A percentile compares a stretch with the other conserved stretches of the same genome.
Evolutionary conservation across 164 flowering plant species (phyloP).

Genomic region (Santalum album): DNA sequence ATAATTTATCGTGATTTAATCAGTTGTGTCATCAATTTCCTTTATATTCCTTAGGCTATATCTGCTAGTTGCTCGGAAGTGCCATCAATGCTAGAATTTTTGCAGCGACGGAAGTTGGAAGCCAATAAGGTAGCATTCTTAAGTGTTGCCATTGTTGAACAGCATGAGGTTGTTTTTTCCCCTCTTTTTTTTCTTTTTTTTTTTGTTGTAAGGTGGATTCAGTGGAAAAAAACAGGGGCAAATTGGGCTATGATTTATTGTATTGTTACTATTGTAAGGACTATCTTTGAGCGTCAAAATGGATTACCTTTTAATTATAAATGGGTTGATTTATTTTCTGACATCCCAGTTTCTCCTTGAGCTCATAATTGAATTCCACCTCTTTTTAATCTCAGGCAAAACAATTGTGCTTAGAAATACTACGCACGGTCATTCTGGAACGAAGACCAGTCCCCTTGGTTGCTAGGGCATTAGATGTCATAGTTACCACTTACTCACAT

Average conservation of each 20-base stretch:
- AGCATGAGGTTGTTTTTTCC: no score
- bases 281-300: no score
- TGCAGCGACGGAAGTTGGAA: constrained; percentile 81
- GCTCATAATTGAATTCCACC: no score
- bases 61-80: constrained; percentile 93
- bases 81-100: constrained; percentile 68
- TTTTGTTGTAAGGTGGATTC: no score
- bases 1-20: not conserved
- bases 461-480: constrained; percentile 62
- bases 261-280: no score
- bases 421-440: constrained; percentile 67
- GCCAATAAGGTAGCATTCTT: constrained; percentile 45
- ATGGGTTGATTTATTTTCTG: no score
- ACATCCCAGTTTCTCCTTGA: no score
- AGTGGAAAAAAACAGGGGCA: no score
- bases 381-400: constrained; percentile 58
- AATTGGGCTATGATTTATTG: no score
- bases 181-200: no score
- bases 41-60: constrained; percentile 56
- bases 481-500: constrained; percentile 54
- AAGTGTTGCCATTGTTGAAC: not conserved
- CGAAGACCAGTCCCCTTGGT: constrained; percentile 65
- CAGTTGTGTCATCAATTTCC: constrained; percentile 6
- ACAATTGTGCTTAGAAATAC: constrained; percentile 55
- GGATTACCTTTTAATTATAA: no score